A percentile compares a stretch with the other conserved stretches of the same genome.
These are phyloP conservation scores for Seiridium cupressi DNA, from an alignment of 2,329 filamentous ascomycete genomes.

Conservation along the genomic window DNA sequence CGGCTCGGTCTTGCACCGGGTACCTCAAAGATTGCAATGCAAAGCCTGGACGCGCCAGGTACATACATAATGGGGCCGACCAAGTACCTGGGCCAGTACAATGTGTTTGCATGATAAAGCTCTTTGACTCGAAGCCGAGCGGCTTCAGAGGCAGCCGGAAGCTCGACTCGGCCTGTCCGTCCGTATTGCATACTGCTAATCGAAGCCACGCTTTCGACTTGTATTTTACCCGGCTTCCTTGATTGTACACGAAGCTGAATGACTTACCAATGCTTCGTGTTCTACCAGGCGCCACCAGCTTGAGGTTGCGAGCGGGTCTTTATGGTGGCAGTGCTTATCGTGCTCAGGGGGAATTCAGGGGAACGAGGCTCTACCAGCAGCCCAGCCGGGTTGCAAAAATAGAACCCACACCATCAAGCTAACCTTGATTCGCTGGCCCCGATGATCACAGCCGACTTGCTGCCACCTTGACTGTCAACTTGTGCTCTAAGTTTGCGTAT, in stretches of 20 bases:
- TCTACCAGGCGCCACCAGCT: neutral
- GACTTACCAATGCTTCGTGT: neutral
- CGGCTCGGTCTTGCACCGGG: too few species aligned
- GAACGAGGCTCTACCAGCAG: neutral
- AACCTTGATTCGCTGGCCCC: neutral
- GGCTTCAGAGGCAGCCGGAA: neutral
- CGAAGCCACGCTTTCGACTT: too few species aligned
- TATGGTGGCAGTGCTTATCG: neutral
- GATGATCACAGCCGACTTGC: too few species aligned
- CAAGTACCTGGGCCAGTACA: neutral
- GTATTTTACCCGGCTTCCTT: too few species aligned
- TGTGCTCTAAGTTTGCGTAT: too few species aligned
- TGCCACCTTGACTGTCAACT: too few species aligned
- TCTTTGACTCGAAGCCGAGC: neutral
- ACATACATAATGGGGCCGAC: neutral
- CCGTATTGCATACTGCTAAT: neutral
- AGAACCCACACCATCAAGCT: neutral
- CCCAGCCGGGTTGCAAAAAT: slow-evolving; percentile 1
- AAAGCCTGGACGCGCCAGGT: neutral
- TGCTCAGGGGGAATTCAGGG: neutral
- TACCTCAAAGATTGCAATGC: neutral
- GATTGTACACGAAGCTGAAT: too few species aligned
- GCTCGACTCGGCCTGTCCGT: neutral
- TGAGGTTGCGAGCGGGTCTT: neutral
- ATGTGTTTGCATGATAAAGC: neutral